A percentile compares a stretch with the other conserved stretches of the same genome.
Evolutionary conservation across 495 filamentous ascomycete genomes (phyloP).

Genomic region (Beverwykella pulmonaria): DNA sequence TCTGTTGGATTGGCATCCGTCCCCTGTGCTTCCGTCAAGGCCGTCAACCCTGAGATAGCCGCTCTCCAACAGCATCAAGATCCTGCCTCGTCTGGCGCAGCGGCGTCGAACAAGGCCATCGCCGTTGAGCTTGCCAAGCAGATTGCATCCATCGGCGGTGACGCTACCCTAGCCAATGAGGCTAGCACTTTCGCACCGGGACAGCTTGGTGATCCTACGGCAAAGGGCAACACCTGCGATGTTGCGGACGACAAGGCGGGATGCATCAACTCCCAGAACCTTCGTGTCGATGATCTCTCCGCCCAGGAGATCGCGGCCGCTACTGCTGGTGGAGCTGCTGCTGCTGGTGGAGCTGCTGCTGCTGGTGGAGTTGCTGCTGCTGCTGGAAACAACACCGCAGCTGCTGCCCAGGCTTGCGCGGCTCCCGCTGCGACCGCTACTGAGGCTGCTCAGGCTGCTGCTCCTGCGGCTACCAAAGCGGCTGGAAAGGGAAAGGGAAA

Average conservation of each 20-base stretch:
- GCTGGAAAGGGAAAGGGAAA: slow-evolving; percentile 55
- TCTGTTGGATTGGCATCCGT: slow-evolving; percentile 58
- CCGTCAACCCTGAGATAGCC: slow-evolving; percentile 40
- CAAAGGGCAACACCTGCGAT: slow-evolving; percentile 59
- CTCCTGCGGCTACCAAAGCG: slow-evolving; percentile 38
- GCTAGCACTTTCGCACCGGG: slow-evolving; percentile 64
- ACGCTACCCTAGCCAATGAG: slow-evolving; percentile 59
- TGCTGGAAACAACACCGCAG: slow-evolving; percentile 2
- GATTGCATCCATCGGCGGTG: slow-evolving; percentile 59
- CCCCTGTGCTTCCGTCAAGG: slow-evolving; percentile 53
- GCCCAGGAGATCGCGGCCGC: slow-evolving; percentile 58
- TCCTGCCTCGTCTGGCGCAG: slow-evolving; percentile 57
- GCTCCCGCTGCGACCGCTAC: not conserved
- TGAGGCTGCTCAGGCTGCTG: slow-evolving; percentile 48
- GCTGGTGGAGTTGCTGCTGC: slow-evolving; percentile 24
- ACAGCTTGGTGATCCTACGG: slow-evolving; percentile 59
- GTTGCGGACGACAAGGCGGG: slow-evolving; percentile 54
- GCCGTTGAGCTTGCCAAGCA: slow-evolving; percentile 57
- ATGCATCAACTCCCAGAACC: slow-evolving; percentile 65
- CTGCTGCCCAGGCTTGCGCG: not conserved
- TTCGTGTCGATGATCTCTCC: slow-evolving; percentile 62
- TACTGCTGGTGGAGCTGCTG: slow-evolving; percentile 49
- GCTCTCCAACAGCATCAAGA: slow-evolving; percentile 47
- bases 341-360: slow-evolving; percentile 30
- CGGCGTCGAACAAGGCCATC: slow-evolving; percentile 57